Base-by-base conservation (phyloP, 2,329 filamentous ascomycete species). In the Penicillium decumbens region DNA sequence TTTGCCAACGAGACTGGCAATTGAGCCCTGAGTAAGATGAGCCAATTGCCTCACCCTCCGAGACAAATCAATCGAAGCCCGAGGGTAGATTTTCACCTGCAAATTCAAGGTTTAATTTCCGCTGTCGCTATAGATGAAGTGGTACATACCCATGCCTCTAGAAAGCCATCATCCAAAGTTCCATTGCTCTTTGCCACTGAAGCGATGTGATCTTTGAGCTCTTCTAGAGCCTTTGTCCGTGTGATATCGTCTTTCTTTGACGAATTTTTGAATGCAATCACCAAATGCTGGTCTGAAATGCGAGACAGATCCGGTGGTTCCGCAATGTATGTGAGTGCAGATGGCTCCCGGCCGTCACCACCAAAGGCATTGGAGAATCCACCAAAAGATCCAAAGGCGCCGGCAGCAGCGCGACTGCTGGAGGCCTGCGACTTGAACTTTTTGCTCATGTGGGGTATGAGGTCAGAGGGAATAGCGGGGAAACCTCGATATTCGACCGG, bases 231-330 rank as follows among this genome's bases (percentile, higher is more conserved):
- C 68, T 92, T 95, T 6, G 86, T 80, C 67, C 95, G 95, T 32
- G 93, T 98, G 9, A 84, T 95, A 63, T 85, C 86, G 73, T 96
- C 92, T 72, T 93, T 95, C 74, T 97, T 98, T 43, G 85, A 79
- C 3, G 96, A 73, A 60, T 95, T 95, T 71, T 96, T 95, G 74
- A 96, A 89, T n/a, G 85, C 83, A 12, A 97, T 90, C 32, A 92
- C 83, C 32, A 92, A 77, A 63, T 93, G 87, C 6, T 90, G 80
- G 60, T 95, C 85, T 39, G 84, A 86, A 51, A 98, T 83, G 38
- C 75, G 75, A 29, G 84, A 83, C 58, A 95, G 82, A 63, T 95
- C 87, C 41, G 88, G 88, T 8, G 89, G 88, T 63, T 95, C 90
- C 45, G 87, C 79, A 45, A 97, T 81, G 72, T 95, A 96, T 39